Base-by-base conservation (phyloP, 352 stramenopile genomes). In the Pythium monospermum region DNA sequence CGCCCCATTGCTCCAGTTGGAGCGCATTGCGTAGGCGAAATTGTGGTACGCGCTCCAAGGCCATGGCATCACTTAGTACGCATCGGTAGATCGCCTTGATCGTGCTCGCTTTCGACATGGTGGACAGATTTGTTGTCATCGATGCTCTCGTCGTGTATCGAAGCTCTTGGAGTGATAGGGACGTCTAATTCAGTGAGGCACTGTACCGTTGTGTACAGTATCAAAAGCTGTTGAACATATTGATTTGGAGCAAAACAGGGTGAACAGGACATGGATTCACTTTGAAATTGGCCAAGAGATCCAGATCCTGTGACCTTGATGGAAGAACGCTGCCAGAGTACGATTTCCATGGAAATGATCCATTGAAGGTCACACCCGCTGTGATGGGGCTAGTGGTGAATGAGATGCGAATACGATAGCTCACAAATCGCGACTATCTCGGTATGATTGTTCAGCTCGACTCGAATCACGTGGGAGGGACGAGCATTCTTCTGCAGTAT, bases 31-130 rank as follows among this genome's bases (percentile, higher is more conserved):
- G 81, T 16, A 88, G 42, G 5, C 68, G 70, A 50, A 86, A 89
- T 53, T 87, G 68, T 43, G 77, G 77, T 32, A 59, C 80, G 40
- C 63, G 51, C 54, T 79, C 59, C 31, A 91, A 66, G 39, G 79
- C 68, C 10, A 43, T 54, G 15, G 71, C 72, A 48, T 91, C 78
- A 19, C 65, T 66, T 50, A 91, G 70, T 46, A 91, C 58, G 58
- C 71, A 84, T 25, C 76, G 71, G 62, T 89, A 91, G 50, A 88
- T 80, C 25, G 74, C 67, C 16, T 61, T 64, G 39, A 83, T 47
- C 3, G 68, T 76, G 37, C 71, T 45, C 2, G 68, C 30, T 37
- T 69, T 71, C 25, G 66, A 31, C 72, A 82, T 85, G 13, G 19
- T 40, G 15, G 4, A 11, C 30, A 35, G 13, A 35, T 13, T 35